Base-by-base conservation (phyloP, 495 filamentous ascomycete species). In the Penicillium taxi region DNA sequence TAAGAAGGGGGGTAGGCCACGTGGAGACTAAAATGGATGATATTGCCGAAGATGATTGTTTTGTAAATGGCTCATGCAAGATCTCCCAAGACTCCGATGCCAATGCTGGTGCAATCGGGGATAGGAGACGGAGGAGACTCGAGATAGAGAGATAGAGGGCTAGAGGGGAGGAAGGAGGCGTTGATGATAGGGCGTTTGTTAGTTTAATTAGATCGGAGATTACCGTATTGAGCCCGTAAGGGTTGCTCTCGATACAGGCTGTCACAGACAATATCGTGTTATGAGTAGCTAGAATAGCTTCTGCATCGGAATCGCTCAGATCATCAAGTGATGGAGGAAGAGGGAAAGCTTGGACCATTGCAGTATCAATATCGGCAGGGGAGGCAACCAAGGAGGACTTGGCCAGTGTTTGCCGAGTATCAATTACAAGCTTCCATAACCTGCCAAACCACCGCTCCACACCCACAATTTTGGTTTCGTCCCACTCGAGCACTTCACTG, bases 401-500 rank as follows among this genome's bases (percentile, higher is more conserved):
- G 7, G 26, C 16, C 38, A 68, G 33, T 2, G 27, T 47, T 15
- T 56, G 33, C 40, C 56, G 55, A 7, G 55, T 35, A 21, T 66
- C 64, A 5, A 48, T 36, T 3, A 81, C 74, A 18, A 81, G 48
- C 25, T 78, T 73, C 60, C 76, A 72, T 9, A 89, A 55, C 22
- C 81, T 73, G 1, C 64, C 57, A 26, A 94, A 67, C 86, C 87
- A 94, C 18, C 87, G 71, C 26, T 82, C 78, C 6, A 94, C 72
- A 4, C 87, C 87, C 6, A 77, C 65, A 40, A 94, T 88, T 59
- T 81, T 84, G n/a, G 68, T 63, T 38, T 84, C 84, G 37, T 94
- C 84, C 87, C 87, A 94, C 49, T 90, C 84, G 0, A 94, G 66
- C 0, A 90, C 74, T 35, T 91, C 87, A 42, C 69, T 77, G 6